Evolutionary conservation across 2,329 filamentous ascomycete species (phyloP), one percentile per base, ranked within the genome.

Genomic region (Massarina eburnea): DNA sequence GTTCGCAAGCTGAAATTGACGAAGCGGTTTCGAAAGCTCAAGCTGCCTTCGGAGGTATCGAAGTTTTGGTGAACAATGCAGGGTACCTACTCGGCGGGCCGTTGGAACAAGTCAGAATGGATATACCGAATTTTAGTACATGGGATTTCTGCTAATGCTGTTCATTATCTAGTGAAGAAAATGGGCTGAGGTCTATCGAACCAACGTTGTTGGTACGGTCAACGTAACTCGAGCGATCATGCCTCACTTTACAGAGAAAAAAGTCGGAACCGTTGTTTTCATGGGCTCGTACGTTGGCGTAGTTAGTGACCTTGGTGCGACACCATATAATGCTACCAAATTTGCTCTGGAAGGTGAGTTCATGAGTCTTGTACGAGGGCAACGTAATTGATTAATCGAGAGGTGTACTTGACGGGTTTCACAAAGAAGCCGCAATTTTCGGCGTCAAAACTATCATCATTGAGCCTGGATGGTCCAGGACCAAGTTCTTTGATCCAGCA

Each of bases 121-220:
- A 27, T 41, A 20, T 36, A n/a, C 24, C 24, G 10, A 10, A 7
- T 10, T 10, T 26, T 26, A 6, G 7, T 26, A 33, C 22, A 35
- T 27, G 3, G 14, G 5, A 19, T 19, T n/a, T n/a, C n/a, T n/a
- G n/a, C n/a, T n/a, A n/a, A n/a, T n/a, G n/a, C n/a, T n/a, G n/a
- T n/a, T n/a, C n/a, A n/a, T n/a, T n/a, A n/a, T 10, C 7, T 26
- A 26, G 24, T 26, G 24, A 10, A 7, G 24, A 26, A 10, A 26
- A 26, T 6, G 6, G 6, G 12, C 22, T 38, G 8, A n/a, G 14
- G 18, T 21, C 17, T 20, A 32, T 14, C 24, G n/a, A 68, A 71
- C 70, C 17, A 77, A 76, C 44, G 68, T 76, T 34, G 22, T 68
- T 42, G 74, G 72, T 10, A 55, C 68, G 10, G 61, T 74, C 15